Base-by-base conservation (phyloP, 108 stramenopile genomes). In the Chaetoceros muelleri region DNA sequence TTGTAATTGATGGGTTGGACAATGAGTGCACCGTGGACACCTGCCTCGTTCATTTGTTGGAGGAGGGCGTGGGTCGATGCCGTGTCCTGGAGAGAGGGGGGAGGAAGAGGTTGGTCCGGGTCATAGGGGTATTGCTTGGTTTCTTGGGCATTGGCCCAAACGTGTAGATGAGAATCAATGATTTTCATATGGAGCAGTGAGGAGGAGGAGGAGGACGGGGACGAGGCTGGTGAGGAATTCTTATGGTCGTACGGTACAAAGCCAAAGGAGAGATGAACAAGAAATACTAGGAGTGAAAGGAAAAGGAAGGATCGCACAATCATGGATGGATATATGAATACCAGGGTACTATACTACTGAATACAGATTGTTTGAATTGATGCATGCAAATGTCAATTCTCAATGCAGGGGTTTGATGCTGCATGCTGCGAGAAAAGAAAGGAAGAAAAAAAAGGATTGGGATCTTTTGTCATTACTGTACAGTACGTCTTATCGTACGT, bases 1-100 rank as follows among this genome's bases (percentile, higher is more conserved):
- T 90, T 90, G 62, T 90, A 81, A 66, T 90, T 87, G 73, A 90
- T 90, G 2, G 92, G 92, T 70, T 93, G 88, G 1, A 93, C 88
- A 45, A 93, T 84, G 3, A 93, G 57, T 17, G 92, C 80, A 16
- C 88, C 88, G 50, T 85, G 82, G 10, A 93, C 82, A n/a, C 81
- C 79, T 13, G 77, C 69, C 3, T 63, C 58, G 16, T 74, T 48
- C 92, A 93, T 93, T 57, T 77, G 64, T 26, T 72, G 31, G 7
- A 90, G 51, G 1, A 93, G 66, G 20, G 54, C 64, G 3, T 61
- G 52, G 8, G 76, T 69, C 7, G 79, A 76, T 0, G 81, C 81
- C 10, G 25, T 24, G 44, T 82, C 64, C 53, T 64, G 79, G 53
- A 84, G 61, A 10, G 62, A 44, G 1, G 75, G 64, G 2, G 84